phyloP scores from a whole-genome alignment of 139 green algal genomes.

The Closterium sp. region DNA sequence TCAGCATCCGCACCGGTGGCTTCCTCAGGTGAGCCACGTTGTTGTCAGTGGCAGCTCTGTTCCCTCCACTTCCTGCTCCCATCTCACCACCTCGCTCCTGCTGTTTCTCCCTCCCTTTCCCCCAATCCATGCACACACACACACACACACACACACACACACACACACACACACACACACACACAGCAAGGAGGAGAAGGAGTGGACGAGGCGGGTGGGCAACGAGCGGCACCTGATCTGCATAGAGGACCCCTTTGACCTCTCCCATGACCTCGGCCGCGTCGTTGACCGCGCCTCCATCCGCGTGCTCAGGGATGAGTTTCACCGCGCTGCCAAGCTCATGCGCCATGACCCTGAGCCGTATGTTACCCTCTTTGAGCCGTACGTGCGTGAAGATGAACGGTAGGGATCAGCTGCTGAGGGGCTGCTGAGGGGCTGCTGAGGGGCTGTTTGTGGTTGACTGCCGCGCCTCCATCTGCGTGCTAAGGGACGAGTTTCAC shows the following conservation, averaged over 20 bases:
- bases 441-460: too few species aligned
- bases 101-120: too few species aligned
- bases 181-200: constrained; percentile 74
- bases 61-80: too few species aligned
- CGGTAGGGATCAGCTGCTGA: neutral
- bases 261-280: constrained; percentile 71
- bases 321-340: constrained; percentile 66
- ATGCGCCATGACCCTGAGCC: constrained; percentile 56
- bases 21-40: too few species aligned
- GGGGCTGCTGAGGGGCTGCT: too few species aligned
- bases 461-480: constrained; percentile 58
- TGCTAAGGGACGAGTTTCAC: constrained; percentile 76
- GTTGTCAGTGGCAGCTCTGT: too few species aligned
- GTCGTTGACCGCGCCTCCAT: constrained; percentile 74
- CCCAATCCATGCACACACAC: too few species aligned
- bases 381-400: neutral
- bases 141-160: too few species aligned
- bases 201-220: constrained; percentile 82
- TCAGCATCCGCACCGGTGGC: constrained; percentile 69
- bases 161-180: too few species aligned
- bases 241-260: constrained; percentile 86
- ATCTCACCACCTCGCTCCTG: too few species aligned
- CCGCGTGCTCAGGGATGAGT: constrained; percentile 70
- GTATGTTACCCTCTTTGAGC: too few species aligned
- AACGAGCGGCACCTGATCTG: constrained; percentile 85